A percentile compares a stretch with the other conserved stretches of the same genome.
Conservation (phyloP, 2,329 filamentous ascomycete species). For the Daldinia eschscholtzii region DNA sequence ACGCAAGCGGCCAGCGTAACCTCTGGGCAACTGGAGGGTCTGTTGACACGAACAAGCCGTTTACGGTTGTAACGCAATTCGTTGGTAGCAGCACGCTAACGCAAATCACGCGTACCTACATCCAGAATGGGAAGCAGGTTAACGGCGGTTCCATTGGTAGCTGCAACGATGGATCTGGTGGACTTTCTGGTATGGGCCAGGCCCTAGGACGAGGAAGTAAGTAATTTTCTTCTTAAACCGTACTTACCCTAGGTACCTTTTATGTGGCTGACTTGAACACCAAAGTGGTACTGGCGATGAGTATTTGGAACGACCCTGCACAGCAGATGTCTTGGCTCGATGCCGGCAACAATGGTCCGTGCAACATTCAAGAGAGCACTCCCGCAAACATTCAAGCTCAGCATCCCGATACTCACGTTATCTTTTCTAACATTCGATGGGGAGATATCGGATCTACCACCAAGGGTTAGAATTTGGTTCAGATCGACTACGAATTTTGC, state of each 20-base stretch:
- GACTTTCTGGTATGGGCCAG: constrained; percentile 34
- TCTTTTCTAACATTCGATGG: constrained; percentile 39
- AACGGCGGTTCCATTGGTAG: constrained; percentile 24
- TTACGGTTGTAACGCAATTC: constrained; percentile 35
- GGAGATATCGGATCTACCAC: constrained; percentile 38
- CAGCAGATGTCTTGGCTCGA: constrained; percentile 40
- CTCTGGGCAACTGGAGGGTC: constrained; percentile 33
- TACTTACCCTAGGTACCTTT: not conserved
- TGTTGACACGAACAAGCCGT: constrained; percentile 36
- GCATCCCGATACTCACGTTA: constrained; percentile 35
- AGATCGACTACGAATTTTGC: not conserved
- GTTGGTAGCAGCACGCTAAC: constrained; percentile 27
- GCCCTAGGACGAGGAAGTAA: constrained; percentile 38
- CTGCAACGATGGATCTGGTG: constrained; percentile 24
- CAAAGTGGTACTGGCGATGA: constrained; percentile 37
- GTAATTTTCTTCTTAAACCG: constrained; percentile 2
- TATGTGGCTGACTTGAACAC: constrained; percentile 9
- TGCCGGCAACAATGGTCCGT: constrained; percentile 34
- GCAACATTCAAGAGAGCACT: constrained; percentile 32
- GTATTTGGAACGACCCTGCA: constrained; percentile 38
- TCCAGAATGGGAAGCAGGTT: constrained; percentile 31
- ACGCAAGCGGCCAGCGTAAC: constrained; percentile 35
- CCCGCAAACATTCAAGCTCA: constrained; percentile 32
- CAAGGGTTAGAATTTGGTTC: constrained; percentile 10
- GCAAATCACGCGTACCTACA: constrained; percentile 26